Conservation (phyloP, 768 basidiomycete species). For the Asterophora lycoperdoides region DNA sequence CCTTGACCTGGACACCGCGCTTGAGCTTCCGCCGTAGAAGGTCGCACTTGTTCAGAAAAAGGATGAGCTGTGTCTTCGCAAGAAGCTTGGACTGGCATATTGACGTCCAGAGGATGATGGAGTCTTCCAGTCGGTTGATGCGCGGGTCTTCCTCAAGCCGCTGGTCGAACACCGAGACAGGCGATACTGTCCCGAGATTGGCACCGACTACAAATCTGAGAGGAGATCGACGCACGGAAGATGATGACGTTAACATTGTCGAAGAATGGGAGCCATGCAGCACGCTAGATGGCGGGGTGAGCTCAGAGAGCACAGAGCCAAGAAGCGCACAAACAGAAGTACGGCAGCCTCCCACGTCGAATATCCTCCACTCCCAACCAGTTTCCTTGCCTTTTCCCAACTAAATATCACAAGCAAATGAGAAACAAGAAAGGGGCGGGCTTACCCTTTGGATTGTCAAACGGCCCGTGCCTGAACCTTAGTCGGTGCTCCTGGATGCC, state of each 20-base stretch:
- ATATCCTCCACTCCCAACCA: constrained; percentile 64
- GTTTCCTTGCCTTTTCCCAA: constrained; percentile 26
- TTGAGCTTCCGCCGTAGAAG: constrained; percentile 61
- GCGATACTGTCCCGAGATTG: constrained; percentile 44
- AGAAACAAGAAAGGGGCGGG: not conserved
- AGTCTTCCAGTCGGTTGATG: constrained; percentile 73
- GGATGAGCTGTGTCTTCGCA: constrained; percentile 53
- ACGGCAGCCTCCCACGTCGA: constrained; percentile 74
- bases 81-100: constrained; percentile 65
- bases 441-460: constrained; percentile 32
- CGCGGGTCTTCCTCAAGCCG: constrained; percentile 62
- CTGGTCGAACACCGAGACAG: constrained; percentile 79
- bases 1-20: constrained; percentile 51
- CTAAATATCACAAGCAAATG: not conserved
- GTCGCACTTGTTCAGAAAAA: constrained; percentile 70
- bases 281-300: constrained; percentile 42
- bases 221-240: constrained; percentile 40
- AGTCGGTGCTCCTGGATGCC: constrained; percentile 67
- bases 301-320: constrained; percentile 1
- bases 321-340: constrained; percentile 45
- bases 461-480: constrained; percentile 40
- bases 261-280: constrained; percentile 79
- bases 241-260: constrained; percentile 77
- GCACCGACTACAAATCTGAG: not conserved
- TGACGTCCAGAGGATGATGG: constrained; percentile 65